Base-by-base conservation (phyloP, 495 filamentous ascomycete species). In the Pseudomonodictys pantanalensis region DNA sequence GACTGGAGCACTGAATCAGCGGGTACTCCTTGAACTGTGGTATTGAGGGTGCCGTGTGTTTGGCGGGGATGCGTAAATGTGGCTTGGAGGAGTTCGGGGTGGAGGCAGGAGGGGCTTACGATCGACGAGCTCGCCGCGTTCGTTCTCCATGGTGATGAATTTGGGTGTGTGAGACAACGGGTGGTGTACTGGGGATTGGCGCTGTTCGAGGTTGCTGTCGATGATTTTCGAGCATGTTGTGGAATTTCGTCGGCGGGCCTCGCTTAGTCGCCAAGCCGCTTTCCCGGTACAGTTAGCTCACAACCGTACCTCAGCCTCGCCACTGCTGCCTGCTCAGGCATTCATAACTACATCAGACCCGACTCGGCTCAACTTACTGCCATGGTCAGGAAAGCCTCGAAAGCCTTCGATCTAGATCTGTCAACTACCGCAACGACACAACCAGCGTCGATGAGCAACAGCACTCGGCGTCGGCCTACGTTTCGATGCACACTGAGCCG, bases 41-140 rank as follows among this genome's bases (percentile, higher is more conserved):
- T 10, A 41, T 17, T 43, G 30, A 5, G 12, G 23, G 30, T 6
- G 20, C 12, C 12, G 15, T 29, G 56, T 25, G 6, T 12, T 45
- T 44, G 4, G 25, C 9, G 29, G 45, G 30, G 23, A 39, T 41
- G 8, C 18, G 12, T 30, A 38, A n/a, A 17, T 5, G 20, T 32
- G 18, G 4, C 6, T 15, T 17, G 20, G 9, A 38, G 33, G 12
- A 18, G 38, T 15, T 5, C 46, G 30, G 12, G 39, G 33, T 30
- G 24, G 35, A 63, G 39, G 39, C 47, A 52, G 52, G 64, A 56
- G 60, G 22, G 32, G 79, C 83, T 73, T 85, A 97, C 90, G 90
- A 81, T 98, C 93, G 78, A 97, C 93, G 79, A 97, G 89, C 75
- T 97, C 91, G 83, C 93, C 92, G 80, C 90, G 90, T 79, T 95